These are phyloP conservation scores for Tylopilus subfusipes DNA, from an alignment of 768 basidiomycete species.

Conservation along the genomic window DNA sequence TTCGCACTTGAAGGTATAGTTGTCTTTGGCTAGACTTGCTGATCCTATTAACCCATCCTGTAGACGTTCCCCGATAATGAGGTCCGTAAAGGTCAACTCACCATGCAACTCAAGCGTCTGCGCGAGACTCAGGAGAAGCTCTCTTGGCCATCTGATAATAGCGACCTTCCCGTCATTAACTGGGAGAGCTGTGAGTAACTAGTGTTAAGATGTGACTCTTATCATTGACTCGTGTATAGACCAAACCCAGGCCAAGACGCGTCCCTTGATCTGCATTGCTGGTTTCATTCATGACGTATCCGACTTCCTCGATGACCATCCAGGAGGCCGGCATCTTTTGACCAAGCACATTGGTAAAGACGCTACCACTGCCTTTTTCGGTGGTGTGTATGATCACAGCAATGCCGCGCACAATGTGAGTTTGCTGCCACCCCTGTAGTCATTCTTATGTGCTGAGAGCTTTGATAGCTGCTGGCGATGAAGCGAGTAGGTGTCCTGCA, in stretches of 20 bases:
- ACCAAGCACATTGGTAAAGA: conserved; percentile 86
- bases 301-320: conserved; percentile 84
- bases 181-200: conserved; percentile 78
- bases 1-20: conserved; percentile 50
- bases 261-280: conserved; percentile 81
- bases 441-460: conserved; percentile 3
- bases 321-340: conserved; percentile 83
- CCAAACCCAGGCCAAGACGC: conserved; percentile 73
- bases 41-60: neutral
- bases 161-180: conserved; percentile 73
- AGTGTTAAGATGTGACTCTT: neutral
- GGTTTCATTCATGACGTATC: conserved; percentile 93
- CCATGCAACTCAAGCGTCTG: conserved; percentile 90
- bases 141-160: conserved; percentile 73
- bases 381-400: conserved; percentile 85
- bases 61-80: conserved; percentile 65
- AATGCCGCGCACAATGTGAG: conserved; percentile 83
- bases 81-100: conserved; percentile 83
- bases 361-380: conserved; percentile 92
- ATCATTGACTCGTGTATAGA: conserved; percentile 39
- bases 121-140: conserved; percentile 73
- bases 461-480: conserved; percentile 36
- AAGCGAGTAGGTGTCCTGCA: conserved; percentile 55
- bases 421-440: neutral
- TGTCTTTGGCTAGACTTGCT: neutral